These are phyloP conservation scores for Trichoderma orchidacearum DNA, from an alignment of 495 filamentous ascomycete genomes.

Conservation along the genomic window DNA sequence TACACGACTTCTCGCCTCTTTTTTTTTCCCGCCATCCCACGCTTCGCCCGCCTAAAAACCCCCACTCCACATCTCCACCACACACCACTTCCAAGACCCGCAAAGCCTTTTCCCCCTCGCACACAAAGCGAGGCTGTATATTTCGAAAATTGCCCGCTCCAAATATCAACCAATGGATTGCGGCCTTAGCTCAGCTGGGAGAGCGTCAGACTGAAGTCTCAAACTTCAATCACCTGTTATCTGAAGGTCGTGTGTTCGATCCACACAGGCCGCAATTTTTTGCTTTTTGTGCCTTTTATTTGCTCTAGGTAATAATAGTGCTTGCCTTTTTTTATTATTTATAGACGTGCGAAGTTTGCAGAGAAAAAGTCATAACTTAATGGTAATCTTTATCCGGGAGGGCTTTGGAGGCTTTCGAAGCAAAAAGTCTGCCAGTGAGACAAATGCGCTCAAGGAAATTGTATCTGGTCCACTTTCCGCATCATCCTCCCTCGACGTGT, in stretches of 20 bases:
- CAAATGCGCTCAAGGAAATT: too few species aligned
- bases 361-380: too few species aligned
- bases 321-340: too few species aligned
- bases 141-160: background rate
- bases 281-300: background rate
- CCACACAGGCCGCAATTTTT: slow-evolving; percentile 1
- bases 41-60: too few species aligned
- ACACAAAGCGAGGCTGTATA: background rate
- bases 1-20: too few species aligned
- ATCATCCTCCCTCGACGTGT: background rate
- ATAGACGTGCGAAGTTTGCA: too few species aligned
- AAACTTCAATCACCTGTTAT: background rate
- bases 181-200: slow-evolving; percentile 1
- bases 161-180: background rate
- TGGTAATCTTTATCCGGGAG: too few species aligned
- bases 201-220: background rate
- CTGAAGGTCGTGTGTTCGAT: slow-evolving; percentile 1
- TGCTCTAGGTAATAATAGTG: background rate
- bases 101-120: background rate
- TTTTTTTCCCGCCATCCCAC: too few species aligned
- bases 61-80: background rate
- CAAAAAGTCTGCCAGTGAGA: too few species aligned
- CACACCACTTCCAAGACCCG: background rate
- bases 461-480: too few species aligned
- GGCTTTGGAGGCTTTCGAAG: too few species aligned